Conservation (phyloP, 2,329 filamentous ascomycete species). For the Amphichorda felina region DNA sequence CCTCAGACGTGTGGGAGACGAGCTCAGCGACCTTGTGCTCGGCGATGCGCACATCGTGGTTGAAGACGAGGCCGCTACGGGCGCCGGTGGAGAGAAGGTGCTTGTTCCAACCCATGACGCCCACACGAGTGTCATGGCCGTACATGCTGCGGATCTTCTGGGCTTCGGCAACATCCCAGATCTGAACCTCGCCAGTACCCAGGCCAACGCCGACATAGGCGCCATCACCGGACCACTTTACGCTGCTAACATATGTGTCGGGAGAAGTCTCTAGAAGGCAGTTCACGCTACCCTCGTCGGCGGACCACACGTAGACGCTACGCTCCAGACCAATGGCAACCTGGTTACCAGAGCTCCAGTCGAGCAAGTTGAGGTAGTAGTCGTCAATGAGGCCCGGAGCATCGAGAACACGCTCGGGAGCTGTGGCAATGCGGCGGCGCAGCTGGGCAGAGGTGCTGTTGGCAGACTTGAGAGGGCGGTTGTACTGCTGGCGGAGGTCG, state of each 20-base stretch:
- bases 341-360: slow-evolving; percentile 97
- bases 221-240: slow-evolving; percentile 97
- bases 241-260: slow-evolving; percentile 94
- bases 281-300: slow-evolving; percentile 80
- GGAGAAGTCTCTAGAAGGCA: slow-evolving; percentile 77
- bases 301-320: slow-evolving; percentile 97
- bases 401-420: slow-evolving; percentile 91
- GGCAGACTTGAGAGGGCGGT: slow-evolving; percentile 78
- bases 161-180: slow-evolving; percentile 95
- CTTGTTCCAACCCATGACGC: slow-evolving; percentile 99
- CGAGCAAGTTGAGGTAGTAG: slow-evolving; percentile 97
- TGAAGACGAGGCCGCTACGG: slow-evolving; percentile 89
- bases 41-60: slow-evolving; percentile 95
- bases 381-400: slow-evolving; percentile 93
- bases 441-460: slow-evolving; percentile 69
- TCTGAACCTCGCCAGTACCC: slow-evolving; percentile 92
- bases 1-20: slow-evolving; percentile 92
- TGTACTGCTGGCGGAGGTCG: slow-evolving; percentile 95
- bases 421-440: slow-evolving; percentile 83
- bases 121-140: slow-evolving; percentile 90
- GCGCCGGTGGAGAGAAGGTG: slow-evolving; percentile 92
- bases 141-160: slow-evolving; percentile 98
- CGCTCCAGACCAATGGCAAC: slow-evolving; percentile 96
- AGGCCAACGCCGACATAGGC: slow-evolving; percentile 94
- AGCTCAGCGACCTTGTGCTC: slow-evolving; percentile 98